A percentile compares a stretch with the other conserved stretches of the same genome.
These are phyloP conservation scores for Solanum virginianum DNA, from an alignment of 257 asterid species.

Conservation along the genomic window DNA sequence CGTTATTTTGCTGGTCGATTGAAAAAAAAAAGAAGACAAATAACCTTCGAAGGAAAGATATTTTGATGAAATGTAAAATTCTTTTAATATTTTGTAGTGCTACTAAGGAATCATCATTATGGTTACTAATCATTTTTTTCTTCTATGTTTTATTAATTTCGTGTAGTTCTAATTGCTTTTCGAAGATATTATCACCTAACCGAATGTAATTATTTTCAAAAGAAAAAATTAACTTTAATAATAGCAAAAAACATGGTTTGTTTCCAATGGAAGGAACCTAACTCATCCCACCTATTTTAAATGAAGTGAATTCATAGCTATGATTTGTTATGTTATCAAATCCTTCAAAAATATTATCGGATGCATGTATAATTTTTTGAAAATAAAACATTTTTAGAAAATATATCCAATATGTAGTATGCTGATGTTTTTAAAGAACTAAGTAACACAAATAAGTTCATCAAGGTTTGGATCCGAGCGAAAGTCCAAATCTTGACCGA, in stretches of 20 bases:
- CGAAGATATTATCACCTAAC: neutral
- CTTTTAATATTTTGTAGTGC: too few species aligned
- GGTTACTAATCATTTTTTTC: neutral
- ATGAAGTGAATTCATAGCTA: neutral
- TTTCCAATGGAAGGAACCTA: neutral
- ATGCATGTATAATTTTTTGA: neutral
- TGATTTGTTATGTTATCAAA: neutral
- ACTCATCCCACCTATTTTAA: neutral
- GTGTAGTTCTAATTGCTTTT: neutral
- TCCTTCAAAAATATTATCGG: fast-evolving
- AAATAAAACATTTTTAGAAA: neutral
- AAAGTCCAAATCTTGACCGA: too few species aligned
- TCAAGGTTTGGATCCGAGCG: too few species aligned
- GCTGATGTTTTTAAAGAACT: neutral
- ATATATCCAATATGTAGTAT: neutral
- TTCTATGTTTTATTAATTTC: neutral
- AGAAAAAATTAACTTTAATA: neutral
- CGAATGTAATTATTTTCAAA: neutral
- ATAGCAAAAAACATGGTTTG: neutral
- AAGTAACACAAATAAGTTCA: neutral
- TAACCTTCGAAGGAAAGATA: too few species aligned
- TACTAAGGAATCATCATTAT: neutral
- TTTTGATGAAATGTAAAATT: too few species aligned
- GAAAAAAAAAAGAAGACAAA: too few species aligned
- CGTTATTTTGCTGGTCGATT: neutral